These are phyloP conservation scores for Aspergillus sp. DNA, from an alignment of 2,329 filamentous ascomycete species.

Conservation along the genomic window DNA sequence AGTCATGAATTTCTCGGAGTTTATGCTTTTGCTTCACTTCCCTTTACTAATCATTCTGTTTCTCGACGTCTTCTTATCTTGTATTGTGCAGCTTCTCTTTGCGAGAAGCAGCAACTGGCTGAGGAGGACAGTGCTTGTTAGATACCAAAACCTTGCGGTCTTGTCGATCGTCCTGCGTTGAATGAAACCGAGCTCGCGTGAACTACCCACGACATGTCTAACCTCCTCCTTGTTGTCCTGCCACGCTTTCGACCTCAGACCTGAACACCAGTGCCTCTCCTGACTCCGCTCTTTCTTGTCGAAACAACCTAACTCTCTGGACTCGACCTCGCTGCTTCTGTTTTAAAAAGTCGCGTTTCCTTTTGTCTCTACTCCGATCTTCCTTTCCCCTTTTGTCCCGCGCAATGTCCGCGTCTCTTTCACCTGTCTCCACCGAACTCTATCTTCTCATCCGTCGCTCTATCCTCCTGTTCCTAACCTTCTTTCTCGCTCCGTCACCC, in stretches of 20 bases:
- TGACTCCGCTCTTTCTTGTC: too few species aligned
- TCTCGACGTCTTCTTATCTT: conserved; percentile 9
- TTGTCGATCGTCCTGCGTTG: conserved; percentile 9
- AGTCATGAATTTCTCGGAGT: too few species aligned
- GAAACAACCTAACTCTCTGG: neutral
- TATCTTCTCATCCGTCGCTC: too few species aligned
- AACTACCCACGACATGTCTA: conserved; percentile 6
- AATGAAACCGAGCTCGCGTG: conserved; percentile 12
- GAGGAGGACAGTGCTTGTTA: conserved; percentile 14
- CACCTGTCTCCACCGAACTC: neutral
- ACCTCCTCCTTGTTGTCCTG: conserved; percentile 5
- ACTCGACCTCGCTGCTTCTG: neutral
- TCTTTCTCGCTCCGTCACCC: neutral
- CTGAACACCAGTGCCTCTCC: too few species aligned
- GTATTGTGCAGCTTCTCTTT: conserved; percentile 14
- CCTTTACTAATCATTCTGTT: conserved; percentile 9
- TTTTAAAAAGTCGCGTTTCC: conserved; percentile 1
- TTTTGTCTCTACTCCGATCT: neutral
- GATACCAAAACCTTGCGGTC: conserved; percentile 15
- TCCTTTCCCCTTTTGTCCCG: neutral
- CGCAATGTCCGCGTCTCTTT: neutral
- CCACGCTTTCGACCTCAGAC: conserved; percentile 1
- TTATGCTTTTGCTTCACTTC: too few species aligned
- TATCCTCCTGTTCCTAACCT: neutral
- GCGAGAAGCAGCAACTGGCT: conserved; percentile 18